phyloP scores from a whole-genome alignment of 805 yeast genomes.

The Schwanniomyces polymorphus region DNA sequence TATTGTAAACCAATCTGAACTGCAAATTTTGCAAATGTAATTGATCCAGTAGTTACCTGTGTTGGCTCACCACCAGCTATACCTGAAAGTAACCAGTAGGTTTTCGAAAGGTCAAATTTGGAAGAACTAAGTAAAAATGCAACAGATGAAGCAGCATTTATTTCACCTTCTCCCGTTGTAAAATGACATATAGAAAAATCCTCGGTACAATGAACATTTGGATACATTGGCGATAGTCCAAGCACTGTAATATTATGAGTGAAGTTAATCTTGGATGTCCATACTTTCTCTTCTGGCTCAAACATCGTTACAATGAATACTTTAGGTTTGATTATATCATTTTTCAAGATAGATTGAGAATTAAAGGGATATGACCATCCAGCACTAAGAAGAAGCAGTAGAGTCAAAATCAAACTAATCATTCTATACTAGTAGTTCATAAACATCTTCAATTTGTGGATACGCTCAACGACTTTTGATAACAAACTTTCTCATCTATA shows the following conservation, averaged over 20 bases:
- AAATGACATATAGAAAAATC: slow-evolving; percentile 56
- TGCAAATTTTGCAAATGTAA: slow-evolving; percentile 58
- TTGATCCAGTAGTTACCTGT: slow-evolving; percentile 57
- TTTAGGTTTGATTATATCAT: slow-evolving; percentile 38
- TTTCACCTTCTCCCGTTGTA: slow-evolving; percentile 67
- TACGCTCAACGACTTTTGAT: background rate
- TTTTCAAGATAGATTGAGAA: background rate
- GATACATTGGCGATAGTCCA: slow-evolving; percentile 62
- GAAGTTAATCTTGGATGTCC: slow-evolving; percentile 50
- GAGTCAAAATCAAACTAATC: background rate
- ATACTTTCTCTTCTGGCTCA: slow-evolving; percentile 49
- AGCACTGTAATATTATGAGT: slow-evolving; percentile 57
- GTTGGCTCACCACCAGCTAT: slow-evolving; percentile 65
- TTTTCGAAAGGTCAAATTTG: slow-evolving; percentile 53
- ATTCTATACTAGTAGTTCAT: background rate
- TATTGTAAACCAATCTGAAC: slow-evolving; percentile 61
- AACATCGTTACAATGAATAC: slow-evolving; percentile 58
- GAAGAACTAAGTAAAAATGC: slow-evolving; percentile 55
- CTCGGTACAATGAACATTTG: slow-evolving; percentile 53
- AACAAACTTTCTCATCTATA: background rate
- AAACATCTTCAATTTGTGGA: background rate
- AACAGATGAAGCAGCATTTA: slow-evolving; percentile 62
- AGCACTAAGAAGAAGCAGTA: background rate
- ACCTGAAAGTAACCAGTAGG: slow-evolving; percentile 64
- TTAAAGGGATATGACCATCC: background rate